Percentiles rank a stretch among this genome's conserved stretches.
phyloP scores from a whole-genome alignment of 2,329 filamentous ascomycete genomes.

The Fusarium piperis region DNA sequence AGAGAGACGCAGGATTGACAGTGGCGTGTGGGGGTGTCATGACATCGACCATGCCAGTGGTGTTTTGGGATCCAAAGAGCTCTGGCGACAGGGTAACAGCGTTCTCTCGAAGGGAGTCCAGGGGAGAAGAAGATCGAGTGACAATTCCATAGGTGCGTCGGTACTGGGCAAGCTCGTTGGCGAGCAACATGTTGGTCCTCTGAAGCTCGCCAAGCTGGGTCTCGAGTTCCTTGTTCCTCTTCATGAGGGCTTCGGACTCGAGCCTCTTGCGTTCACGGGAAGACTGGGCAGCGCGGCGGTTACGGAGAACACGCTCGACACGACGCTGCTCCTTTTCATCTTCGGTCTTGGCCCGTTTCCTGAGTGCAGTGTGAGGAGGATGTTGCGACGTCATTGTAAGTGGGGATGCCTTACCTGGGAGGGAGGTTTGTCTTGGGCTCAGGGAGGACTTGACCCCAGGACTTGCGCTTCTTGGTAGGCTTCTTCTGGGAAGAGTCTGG shows the following conservation, averaged over 20 bases:
- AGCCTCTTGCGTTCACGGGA: slow-evolving; percentile 91
- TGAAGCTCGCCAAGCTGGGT: slow-evolving; percentile 69
- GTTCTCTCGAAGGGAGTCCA: slow-evolving; percentile 55
- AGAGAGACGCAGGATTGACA: slow-evolving; percentile 70
- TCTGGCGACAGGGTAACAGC: slow-evolving; percentile 68
- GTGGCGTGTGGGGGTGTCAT: slow-evolving; percentile 55
- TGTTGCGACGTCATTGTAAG: not conserved
- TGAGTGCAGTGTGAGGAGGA: slow-evolving; percentile 50
- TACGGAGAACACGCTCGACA: slow-evolving; percentile 95
- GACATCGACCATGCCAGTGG: slow-evolving; percentile 54
- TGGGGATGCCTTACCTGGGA: slow-evolving; percentile 70
- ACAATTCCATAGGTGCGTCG: slow-evolving; percentile 55
- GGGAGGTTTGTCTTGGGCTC: slow-evolving; percentile 97
- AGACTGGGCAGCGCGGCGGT: slow-evolving; percentile 94
- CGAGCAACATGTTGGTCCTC: slow-evolving; percentile 59
- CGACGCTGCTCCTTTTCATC: slow-evolving; percentile 98
- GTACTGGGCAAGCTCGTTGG: slow-evolving; percentile 61
- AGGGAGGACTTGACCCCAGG: slow-evolving; percentile 96
- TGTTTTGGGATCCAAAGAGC: slow-evolving; percentile 63
- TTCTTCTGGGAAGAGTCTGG: slow-evolving; percentile 67
- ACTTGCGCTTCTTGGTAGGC: slow-evolving; percentile 92
- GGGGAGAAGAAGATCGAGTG: slow-evolving; percentile 53
- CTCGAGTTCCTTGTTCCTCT: slow-evolving; percentile 77
- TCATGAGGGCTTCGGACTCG: slow-evolving; percentile 87
- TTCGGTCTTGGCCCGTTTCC: slow-evolving; percentile 97